A percentile compares a stretch with the other conserved stretches of the same genome.
phyloP scores from a whole-genome alignment of 768 basidiomycete genomes.

The Leccinellum luteum region DNA sequence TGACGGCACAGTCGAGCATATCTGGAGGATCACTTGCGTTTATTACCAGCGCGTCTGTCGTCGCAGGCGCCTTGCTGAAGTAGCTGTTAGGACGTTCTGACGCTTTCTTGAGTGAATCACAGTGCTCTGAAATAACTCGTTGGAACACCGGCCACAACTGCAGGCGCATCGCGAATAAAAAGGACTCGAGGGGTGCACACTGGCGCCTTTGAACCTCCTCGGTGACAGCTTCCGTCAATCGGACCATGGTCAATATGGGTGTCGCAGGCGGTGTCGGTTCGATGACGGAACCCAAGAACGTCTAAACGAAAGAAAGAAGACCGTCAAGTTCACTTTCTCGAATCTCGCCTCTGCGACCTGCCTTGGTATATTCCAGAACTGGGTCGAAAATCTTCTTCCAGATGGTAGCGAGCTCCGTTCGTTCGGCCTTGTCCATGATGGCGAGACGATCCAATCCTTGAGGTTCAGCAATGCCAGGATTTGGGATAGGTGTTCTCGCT shows the following conservation, averaged over 20 bases:
- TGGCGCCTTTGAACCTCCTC: conserved; percentile 72
- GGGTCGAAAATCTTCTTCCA: conserved; percentile 97
- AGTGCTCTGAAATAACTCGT: conserved; percentile 80
- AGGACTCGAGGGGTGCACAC: conserved; percentile 78
- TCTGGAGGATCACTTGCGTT: conserved; percentile 41
- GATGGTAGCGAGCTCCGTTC: conserved; percentile 54
- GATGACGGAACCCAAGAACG: conserved; percentile 64
- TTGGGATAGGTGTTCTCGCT: conserved; percentile 35
- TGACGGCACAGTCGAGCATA: neutral
- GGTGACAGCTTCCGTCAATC: conserved; percentile 80
- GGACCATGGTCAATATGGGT: conserved; percentile 86
- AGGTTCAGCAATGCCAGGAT: conserved; percentile 26
- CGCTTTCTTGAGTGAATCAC: conserved; percentile 78
- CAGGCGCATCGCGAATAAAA: conserved; percentile 76
- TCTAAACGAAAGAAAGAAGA: conserved; percentile 36
- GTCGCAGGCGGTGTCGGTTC: conserved; percentile 74
- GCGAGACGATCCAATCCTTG: conserved; percentile 26
- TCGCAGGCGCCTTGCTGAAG: conserved; percentile 56
- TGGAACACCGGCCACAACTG: conserved; percentile 94
- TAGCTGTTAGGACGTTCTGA: conserved; percentile 70
- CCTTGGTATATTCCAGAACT: conserved; percentile 82
- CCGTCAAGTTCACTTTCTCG: neutral
- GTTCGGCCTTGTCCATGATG: conserved; percentile 55
- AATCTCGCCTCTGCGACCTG: conserved; percentile 26
- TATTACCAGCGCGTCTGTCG: conserved; percentile 68